Base-by-base conservation (phyloP, 352 stramenopile genomes). In the Phytophthora sp. region DNA sequence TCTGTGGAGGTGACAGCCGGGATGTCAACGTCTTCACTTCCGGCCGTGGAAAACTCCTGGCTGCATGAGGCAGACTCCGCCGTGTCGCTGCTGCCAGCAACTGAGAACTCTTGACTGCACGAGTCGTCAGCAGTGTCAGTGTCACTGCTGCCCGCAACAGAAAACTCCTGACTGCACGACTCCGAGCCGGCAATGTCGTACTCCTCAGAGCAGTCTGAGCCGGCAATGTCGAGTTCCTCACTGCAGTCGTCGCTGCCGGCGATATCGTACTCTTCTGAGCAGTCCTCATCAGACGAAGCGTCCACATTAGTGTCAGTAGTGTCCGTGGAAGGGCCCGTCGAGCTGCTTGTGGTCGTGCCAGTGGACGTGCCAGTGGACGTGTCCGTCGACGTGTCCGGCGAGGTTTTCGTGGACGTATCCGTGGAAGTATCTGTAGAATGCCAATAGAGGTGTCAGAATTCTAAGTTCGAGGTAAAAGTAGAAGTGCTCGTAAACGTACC, bases 131-230 rank as follows among this genome's bases (percentile, higher is more conserved):
- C 61, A 4, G 60, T 63, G 20, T 65, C 61, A 6, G 57, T 60
- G 20, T 65, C 61, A 6, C 57, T 60, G 26, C 55, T 66, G n/a
- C 54, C 70, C 13, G 71, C 63, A 5, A 72, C 52, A 29, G 69
- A 68, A 12, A 70, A 63, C 29, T 73, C 70, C 41, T 81, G 50
- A 12, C 57, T 72, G 54, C 73, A 81, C 20, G 63, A 72, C 15
- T 72, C 66, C 6, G 67, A 66, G 13, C 62, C 70, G 9, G 69
- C 65, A 7, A 78, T 54, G 31, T 75, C 64, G 20, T 55, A 63
- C 57, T 76, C 67, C 4, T 74, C 42, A 36, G 23, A 41, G 53
- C 75, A 84, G 38, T 81, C 69, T 0, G 47, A 63, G 15, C 65
- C 65, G 31, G 66, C 74, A 30, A 80, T 77, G 62, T 78, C 71